Conservation (phyloP, 140 eudicot species). For the Oenanthe javanica region DNA sequence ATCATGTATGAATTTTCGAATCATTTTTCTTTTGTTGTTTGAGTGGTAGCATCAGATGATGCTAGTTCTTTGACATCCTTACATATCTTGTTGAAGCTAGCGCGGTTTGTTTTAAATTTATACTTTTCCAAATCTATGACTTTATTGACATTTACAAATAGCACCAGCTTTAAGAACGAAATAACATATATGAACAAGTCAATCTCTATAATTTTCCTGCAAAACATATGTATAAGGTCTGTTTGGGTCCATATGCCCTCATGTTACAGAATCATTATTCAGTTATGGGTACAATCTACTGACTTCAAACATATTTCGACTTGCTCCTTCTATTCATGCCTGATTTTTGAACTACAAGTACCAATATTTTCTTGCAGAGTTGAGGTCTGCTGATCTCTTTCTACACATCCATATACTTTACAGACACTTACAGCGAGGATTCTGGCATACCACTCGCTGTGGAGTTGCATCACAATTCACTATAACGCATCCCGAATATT, state of each 20-base stretch:
- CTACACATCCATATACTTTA: conserved; percentile 75
- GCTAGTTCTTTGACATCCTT: neutral
- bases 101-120: neutral
- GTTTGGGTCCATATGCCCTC: neutral
- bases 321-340: neutral
- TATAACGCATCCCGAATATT: conserved; percentile 61
- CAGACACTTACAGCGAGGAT: conserved; percentile 19
- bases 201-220: neutral
- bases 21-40: neutral
- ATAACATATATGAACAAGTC: neutral
- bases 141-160: neutral
- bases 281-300: neutral
- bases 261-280: neutral
- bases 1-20: neutral
- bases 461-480: conserved; percentile 21
- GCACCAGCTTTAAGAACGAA: neutral
- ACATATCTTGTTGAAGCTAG: neutral
- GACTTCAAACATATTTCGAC: neutral
- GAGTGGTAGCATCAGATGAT: neutral
- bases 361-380: conserved; percentile 32
- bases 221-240: neutral
- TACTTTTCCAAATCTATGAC: neutral
- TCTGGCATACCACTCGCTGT: conserved; percentile 17
- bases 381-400: conserved; percentile 62
- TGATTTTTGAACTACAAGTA: neutral